Percentiles rank a stretch among this genome's conserved stretches.
phyloP scores from a whole-genome alignment of 345 rosid species.

The Gossypium rotundifolium region DNA sequence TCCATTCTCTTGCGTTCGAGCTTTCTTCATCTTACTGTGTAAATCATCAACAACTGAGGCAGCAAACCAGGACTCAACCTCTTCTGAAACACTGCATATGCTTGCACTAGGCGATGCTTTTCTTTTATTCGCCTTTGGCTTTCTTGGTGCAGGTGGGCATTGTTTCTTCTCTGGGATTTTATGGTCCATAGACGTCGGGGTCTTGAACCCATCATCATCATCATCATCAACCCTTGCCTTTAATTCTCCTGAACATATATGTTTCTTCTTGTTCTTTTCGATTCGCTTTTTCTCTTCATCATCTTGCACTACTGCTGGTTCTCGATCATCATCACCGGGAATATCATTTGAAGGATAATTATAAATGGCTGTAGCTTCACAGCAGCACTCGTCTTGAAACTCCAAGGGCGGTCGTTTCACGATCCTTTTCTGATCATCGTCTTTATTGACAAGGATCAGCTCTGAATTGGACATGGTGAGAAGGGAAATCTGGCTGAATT shows the following conservation, averaged over 20 bases:
- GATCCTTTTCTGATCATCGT: constrained; percentile 19
- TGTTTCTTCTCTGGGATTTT: constrained; percentile 35
- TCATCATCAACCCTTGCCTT: constrained; percentile 16
- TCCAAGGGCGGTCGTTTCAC: constrained; percentile 20
- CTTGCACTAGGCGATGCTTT: constrained; percentile 10
- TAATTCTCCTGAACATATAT: background rate
- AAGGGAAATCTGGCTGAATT: constrained; percentile 7
- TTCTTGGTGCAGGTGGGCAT: constrained; percentile 60
- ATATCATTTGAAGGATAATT: background rate
- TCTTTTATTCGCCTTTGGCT: constrained; percentile 28
- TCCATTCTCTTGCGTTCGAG: too few relatives aligned
- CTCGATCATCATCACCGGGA: background rate
- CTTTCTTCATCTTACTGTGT: too few relatives aligned
- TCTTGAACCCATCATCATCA: constrained; percentile 52
- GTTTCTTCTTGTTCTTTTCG: background rate
- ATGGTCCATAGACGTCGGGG: constrained; percentile 48
- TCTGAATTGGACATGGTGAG: constrained; percentile 26
- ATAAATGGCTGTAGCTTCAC: background rate
- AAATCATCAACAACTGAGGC: background rate
- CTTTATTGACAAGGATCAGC: constrained; percentile 24
- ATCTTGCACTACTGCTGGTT: background rate
- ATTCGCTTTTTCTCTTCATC: background rate
- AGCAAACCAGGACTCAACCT: constrained; percentile 40
- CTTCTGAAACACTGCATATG: constrained; percentile 23
- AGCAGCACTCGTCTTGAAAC: background rate